Percentiles rank a stretch among this genome's conserved stretches.
These are phyloP conservation scores for Colletotrichum cordylinicola DNA, from an alignment of 2,329 filamentous ascomycete genomes.

Conservation along the genomic window DNA sequence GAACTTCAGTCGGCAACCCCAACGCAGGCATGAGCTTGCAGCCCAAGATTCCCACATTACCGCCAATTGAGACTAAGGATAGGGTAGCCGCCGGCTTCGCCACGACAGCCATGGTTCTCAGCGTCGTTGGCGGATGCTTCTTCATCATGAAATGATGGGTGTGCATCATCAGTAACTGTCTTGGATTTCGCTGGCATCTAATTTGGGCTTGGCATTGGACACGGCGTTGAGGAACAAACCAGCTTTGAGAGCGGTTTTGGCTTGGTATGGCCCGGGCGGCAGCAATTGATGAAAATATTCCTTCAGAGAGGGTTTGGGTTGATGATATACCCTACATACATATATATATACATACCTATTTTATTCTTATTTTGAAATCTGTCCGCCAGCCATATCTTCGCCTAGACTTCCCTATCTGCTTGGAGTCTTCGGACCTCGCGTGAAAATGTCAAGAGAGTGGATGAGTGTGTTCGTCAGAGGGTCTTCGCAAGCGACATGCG, in stretches of 20 bases:
- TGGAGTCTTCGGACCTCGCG: not conserved
- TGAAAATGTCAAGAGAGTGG: not conserved
- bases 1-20: conserved; percentile 60
- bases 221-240: not conserved
- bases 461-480: not conserved
- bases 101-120: conserved; percentile 54
- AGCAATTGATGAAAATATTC: not conserved
- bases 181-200: not conserved
- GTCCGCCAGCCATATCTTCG: not conserved
- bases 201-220: not conserved
- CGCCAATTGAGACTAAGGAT: conserved; percentile 54
- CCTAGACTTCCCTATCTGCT: not conserved
- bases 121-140: conserved; percentile 53
- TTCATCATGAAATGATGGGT: conserved; percentile 49
- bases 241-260: conserved; percentile 19
- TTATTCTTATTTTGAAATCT: not conserved
- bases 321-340: conserved; percentile 6
- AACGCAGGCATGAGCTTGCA: conserved; percentile 43
- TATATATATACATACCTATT: not conserved
- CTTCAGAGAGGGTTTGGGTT: not conserved
- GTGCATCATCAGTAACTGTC: too few species aligned
- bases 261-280: not conserved
- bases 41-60: conserved; percentile 32
- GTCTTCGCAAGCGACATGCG: not conserved
- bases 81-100: conserved; percentile 61